Conservation (phyloP, 495 filamentous ascomycete genomes). For the Penicillium verhagenii region DNA sequence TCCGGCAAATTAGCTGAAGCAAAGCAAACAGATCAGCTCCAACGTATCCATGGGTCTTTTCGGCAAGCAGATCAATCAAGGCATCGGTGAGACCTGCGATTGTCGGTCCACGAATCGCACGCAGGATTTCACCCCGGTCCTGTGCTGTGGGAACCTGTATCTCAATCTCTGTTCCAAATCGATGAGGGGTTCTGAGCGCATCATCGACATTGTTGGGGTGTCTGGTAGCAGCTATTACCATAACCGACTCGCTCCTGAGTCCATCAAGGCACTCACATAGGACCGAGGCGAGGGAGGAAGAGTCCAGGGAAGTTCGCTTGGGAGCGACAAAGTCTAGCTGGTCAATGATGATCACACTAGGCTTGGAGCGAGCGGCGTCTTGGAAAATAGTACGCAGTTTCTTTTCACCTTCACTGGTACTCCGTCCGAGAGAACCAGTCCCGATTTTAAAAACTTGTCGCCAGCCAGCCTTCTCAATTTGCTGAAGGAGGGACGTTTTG, state of each 20-base stretch:
- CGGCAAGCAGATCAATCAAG: conserved; percentile 48
- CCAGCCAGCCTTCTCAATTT: conserved; percentile 68
- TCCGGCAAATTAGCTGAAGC: conserved; percentile 45
- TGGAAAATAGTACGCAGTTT: conserved; percentile 69
- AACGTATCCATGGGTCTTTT: conserved; percentile 67
- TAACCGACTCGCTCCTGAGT: conserved; percentile 47
- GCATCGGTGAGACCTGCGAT: conserved; percentile 29
- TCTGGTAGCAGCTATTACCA: conserved; percentile 73
- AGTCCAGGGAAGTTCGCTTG: conserved; percentile 49
- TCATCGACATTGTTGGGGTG: conserved; percentile 74
- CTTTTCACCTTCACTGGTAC: conserved; percentile 41
- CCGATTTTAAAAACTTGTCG: conserved; percentile 62
- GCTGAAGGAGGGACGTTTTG: conserved; percentile 68
- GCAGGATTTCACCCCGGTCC: conserved; percentile 74
- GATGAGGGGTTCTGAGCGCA: conserved; percentile 62
- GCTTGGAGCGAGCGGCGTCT: conserved; percentile 67
- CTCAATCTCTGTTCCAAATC: conserved; percentile 71
- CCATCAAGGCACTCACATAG: conserved; percentile 47
- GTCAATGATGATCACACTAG: conserved; percentile 82
- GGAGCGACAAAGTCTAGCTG: conserved; percentile 73
- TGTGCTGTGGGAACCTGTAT: conserved; percentile 73
- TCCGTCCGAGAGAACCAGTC: conserved; percentile 49
- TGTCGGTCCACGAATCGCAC: conserved; percentile 37
- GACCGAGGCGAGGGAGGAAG: conserved; percentile 33
- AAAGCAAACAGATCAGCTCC: conserved; percentile 60